phyloP scores from a whole-genome alignment of 192 early-diverging fungal genomes.

The Anaeromyces robustus region DNA sequence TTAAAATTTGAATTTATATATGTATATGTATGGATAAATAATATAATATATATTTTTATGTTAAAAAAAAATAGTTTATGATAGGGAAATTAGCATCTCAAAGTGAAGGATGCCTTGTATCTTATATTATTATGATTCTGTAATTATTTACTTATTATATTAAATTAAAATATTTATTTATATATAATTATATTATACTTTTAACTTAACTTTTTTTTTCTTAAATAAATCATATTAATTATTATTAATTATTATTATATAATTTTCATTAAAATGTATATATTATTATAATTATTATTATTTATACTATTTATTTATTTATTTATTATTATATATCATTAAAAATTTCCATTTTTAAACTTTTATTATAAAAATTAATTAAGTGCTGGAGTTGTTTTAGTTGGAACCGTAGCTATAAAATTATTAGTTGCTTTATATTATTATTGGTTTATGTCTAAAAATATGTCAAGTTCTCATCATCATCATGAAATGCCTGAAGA shows the following conservation, averaged over 20 bases:
- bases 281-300: too few relatives aligned
- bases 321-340: too few relatives aligned
- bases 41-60: too few relatives aligned
- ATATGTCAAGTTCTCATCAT: background rate
- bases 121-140: background rate
- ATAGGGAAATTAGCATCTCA: background rate
- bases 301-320: too few relatives aligned
- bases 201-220: too few relatives aligned
- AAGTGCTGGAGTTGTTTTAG: background rate
- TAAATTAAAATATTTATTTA: background rate
- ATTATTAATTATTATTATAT: too few relatives aligned
- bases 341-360: too few relatives aligned
- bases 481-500: background rate
- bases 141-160: background rate
- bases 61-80: background rate
- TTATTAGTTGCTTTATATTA: background rate
- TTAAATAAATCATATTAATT: too few relatives aligned
- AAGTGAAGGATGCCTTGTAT: background rate
- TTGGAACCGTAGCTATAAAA: background rate
- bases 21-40: too few relatives aligned
- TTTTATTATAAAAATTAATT: too few relatives aligned
- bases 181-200: background rate
- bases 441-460: background rate
- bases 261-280: too few relatives aligned
- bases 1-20: background rate